A percentile compares a stretch with the other conserved stretches of the same genome.
Evolutionary conservation across 2,329 filamentous ascomycete genomes (phyloP).

Genomic region (Paracamarosporium sp.): DNA sequence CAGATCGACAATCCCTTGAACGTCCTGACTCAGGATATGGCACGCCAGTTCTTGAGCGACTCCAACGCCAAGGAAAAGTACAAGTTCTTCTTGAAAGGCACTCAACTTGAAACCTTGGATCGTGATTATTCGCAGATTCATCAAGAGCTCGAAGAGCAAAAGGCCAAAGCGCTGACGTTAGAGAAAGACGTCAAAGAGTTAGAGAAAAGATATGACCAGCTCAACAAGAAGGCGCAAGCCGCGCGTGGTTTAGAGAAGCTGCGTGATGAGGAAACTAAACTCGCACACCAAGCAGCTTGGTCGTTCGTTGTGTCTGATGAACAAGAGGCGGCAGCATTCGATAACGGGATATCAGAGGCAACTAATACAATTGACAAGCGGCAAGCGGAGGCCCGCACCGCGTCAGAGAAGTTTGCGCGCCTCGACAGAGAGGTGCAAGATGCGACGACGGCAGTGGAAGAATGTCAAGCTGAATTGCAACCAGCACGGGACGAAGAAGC

Average conservation of each 20-base stretch:
- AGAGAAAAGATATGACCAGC: slow-evolving; percentile 65
- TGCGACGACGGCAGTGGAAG: slow-evolving; percentile 42
- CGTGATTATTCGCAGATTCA: slow-evolving; percentile 87
- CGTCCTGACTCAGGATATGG: slow-evolving; percentile 92
- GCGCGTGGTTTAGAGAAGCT: slow-evolving; percentile 72
- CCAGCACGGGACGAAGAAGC: slow-evolving; percentile 57
- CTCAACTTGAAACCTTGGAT: slow-evolving; percentile 90
- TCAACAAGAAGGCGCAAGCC: slow-evolving; percentile 68
- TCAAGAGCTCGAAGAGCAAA: slow-evolving; percentile 76
- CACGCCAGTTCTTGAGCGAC: slow-evolving; percentile 87
- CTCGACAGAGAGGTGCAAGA: slow-evolving; percentile 49
- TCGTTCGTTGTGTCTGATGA: slow-evolving; percentile 83
- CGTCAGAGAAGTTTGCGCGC: slow-evolving; percentile 51
- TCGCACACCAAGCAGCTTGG: slow-evolving; percentile 80
- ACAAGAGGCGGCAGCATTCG: slow-evolving; percentile 40
- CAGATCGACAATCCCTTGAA: slow-evolving; percentile 98
- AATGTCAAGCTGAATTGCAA: slow-evolving; percentile 43
- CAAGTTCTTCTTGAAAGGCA: slow-evolving; percentile 93
- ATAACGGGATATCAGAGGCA: slow-evolving; percentile 36
- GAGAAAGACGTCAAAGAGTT: slow-evolving; percentile 69
- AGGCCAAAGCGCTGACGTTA: slow-evolving; percentile 67
- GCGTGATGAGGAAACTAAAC: slow-evolving; percentile 64
- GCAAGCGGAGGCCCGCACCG: slow-evolving; percentile 53
- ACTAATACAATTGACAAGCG: slow-evolving; percentile 58
- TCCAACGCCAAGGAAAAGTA: slow-evolving; percentile 88